Evolutionary conservation across 441 rosid species (phyloP).

Genomic region (Manihot esculenta): DNA sequence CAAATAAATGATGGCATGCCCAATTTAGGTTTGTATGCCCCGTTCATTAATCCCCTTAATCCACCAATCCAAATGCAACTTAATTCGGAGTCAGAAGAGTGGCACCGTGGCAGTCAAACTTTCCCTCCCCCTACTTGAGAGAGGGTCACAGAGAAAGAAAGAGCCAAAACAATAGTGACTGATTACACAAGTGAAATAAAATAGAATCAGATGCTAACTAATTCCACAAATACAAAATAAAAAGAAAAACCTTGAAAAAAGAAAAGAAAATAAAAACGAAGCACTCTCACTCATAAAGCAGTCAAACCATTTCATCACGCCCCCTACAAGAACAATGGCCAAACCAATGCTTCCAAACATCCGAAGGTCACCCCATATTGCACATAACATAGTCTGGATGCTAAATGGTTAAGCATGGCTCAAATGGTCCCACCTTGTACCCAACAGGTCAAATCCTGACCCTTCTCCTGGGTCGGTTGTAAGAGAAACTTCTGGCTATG

Average conservation of each 20-base stretch:
- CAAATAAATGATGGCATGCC: not conserved
- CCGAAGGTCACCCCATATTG: constrained; percentile 17
- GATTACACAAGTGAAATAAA: constrained; percentile 26
- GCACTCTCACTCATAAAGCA: constrained; percentile 37
- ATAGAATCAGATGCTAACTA: constrained; percentile 39
- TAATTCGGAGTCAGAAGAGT: not conserved
- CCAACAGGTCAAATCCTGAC: constrained; percentile 27
- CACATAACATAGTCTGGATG: constrained; percentile 9
- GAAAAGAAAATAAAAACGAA: not conserved
- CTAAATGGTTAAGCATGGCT: not conserved
- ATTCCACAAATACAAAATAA: constrained; percentile 38
- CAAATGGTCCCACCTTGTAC: constrained; percentile 15
- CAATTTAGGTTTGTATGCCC: not conserved
- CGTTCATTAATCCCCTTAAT: not conserved
- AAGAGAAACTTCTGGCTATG: constrained; percentile 31
- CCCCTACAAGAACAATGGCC: constrained; percentile 40
- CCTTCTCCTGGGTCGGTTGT: constrained; percentile 10
- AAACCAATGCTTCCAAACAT: constrained; percentile 37
- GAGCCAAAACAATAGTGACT: not conserved
- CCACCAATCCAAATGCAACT: not conserved
- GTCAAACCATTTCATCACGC: constrained; percentile 35
- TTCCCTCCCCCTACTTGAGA: not conserved
- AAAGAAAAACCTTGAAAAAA: constrained; percentile 17
- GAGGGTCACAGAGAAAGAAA: not conserved
- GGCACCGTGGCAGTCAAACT: not conserved